Percentiles rank a stretch among this genome's conserved stretches.
Conservation (phyloP, 1,284 basidiomycete species). For the Leccinum subfulvum region DNA sequence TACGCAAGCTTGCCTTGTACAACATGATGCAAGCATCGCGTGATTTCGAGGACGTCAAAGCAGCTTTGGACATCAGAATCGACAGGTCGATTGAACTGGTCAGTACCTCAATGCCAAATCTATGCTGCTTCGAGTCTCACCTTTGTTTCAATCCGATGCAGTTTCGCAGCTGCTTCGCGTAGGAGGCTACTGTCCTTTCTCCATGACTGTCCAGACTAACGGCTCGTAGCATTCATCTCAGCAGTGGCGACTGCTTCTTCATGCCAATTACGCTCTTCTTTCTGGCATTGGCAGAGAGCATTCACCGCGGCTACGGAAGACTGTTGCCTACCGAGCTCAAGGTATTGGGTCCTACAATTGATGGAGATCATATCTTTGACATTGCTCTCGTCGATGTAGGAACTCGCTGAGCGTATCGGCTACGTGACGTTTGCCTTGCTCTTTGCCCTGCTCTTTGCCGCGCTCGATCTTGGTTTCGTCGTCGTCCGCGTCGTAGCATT, state of each 20-base stretch:
- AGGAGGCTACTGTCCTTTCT: background rate
- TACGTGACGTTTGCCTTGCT: conserved; percentile 6
- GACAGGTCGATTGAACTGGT: conserved; percentile 30
- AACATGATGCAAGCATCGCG: conserved; percentile 18
- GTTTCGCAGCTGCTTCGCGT: conserved; percentile 29
- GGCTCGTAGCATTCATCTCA: too few relatives aligned
- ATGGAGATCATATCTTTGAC: background rate
- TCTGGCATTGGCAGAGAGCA: too few relatives aligned
- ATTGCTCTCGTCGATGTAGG: conserved; percentile 6
- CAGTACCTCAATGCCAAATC: background rate
- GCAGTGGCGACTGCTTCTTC: too few relatives aligned
- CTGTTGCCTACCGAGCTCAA: too few relatives aligned
- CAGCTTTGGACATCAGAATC: conserved; percentile 15
- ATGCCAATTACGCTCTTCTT: too few relatives aligned
- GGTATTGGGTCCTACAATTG: background rate
- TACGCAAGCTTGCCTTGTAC: conserved; percentile 18
- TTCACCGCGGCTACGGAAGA: too few relatives aligned
- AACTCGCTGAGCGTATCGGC: conserved; percentile 16
- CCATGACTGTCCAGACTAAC: conserved; percentile 4
- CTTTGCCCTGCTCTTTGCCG: conserved; percentile 20
- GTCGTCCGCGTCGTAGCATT: conserved; percentile 21
- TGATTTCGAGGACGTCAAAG: conserved; percentile 26
- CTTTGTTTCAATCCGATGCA: conserved; percentile 1
- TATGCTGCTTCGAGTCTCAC: conserved; percentile 2
- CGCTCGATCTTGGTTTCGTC: conserved; percentile 24